A percentile compares a stretch with the other conserved stretches of the same genome.
Evolutionary conservation across 2,329 filamentous ascomycete species (phyloP).

Genomic region (Xylariomycetidae sp.): DNA sequence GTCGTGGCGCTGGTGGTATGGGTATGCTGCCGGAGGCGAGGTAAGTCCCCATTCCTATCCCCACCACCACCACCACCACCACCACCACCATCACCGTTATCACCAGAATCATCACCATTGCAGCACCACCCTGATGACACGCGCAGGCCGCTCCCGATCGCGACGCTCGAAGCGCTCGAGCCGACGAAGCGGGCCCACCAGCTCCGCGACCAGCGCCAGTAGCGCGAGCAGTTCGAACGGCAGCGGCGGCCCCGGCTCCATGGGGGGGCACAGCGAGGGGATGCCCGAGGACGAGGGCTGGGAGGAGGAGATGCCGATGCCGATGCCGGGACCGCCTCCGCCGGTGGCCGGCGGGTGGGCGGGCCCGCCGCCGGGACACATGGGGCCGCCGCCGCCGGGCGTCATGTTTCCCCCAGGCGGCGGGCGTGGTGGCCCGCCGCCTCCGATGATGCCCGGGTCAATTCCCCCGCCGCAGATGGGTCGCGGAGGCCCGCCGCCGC

Average conservation of each 20-base stretch:
- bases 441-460: constrained; percentile 13
- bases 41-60: constrained; percentile 8
- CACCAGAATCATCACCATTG: not conserved
- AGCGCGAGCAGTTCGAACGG: constrained; percentile 11
- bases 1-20: constrained; percentile 19
- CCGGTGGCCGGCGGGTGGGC: constrained; percentile 13
- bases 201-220: constrained; percentile 12
- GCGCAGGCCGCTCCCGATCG: constrained; percentile 9
- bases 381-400: constrained; percentile 2
- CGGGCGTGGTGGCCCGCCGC: constrained; percentile 5
- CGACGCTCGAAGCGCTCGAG: constrained; percentile 13
- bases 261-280: constrained; percentile 5
- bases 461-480: constrained; percentile 9
- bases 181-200: constrained; percentile 8
- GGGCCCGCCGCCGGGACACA: constrained; percentile 3
- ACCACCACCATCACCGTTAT: not conserved
- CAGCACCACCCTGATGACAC: not conserved
- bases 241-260: constrained; percentile 9
- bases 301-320: constrained; percentile 9
- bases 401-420: constrained; percentile 1
- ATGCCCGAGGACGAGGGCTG: constrained; percentile 10
- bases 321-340: constrained; percentile 16
- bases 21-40: constrained; percentile 19
- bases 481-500: constrained; percentile 12
- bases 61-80: not conserved